phyloP scores from a whole-genome alignment of 495 filamentous ascomycete species.

The Aspergillus egyptiacus region DNA sequence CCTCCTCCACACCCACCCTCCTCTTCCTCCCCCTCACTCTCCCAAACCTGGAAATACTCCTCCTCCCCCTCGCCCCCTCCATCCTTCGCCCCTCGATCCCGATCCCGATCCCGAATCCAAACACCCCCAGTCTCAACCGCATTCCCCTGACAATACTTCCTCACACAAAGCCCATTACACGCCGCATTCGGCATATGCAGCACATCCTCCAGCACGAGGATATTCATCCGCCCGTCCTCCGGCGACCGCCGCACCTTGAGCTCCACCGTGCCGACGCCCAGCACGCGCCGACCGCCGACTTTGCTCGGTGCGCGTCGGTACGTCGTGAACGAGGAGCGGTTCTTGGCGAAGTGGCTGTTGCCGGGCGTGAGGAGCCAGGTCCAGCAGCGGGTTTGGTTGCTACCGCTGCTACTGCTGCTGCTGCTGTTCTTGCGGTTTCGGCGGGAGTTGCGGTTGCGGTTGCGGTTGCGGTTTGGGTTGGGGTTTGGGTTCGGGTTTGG shows the following conservation, averaged over 20 bases:
- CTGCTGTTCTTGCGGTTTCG: background rate
- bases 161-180: conserved; percentile 22
- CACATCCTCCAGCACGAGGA: conserved; percentile 20
- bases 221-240: conserved; percentile 7
- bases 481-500: background rate
- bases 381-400: conserved; percentile 23
- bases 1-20: too few relatives aligned
- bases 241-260: conserved; percentile 14
- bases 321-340: conserved; percentile 21
- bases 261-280: conserved; percentile 23
- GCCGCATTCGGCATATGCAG: conserved; percentile 22
- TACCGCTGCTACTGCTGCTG: conserved; percentile 20
- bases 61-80: background rate
- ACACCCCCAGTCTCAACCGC: background rate
- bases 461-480: background rate
- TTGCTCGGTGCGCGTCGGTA: conserved; percentile 19
- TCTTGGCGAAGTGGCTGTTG: conserved; percentile 25
- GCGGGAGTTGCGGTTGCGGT: background rate
- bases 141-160: conserved; percentile 2
- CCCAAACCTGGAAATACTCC: conserved; percentile 8
- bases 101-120: too few relatives aligned
- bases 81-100: too few relatives aligned
- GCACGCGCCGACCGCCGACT: conserved; percentile 8
- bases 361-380: conserved; percentile 22
- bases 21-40: background rate